Evolutionary conservation across 1,284 basidiomycete genomes (phyloP).

Genomic region (Trichosporon sp.): DNA sequence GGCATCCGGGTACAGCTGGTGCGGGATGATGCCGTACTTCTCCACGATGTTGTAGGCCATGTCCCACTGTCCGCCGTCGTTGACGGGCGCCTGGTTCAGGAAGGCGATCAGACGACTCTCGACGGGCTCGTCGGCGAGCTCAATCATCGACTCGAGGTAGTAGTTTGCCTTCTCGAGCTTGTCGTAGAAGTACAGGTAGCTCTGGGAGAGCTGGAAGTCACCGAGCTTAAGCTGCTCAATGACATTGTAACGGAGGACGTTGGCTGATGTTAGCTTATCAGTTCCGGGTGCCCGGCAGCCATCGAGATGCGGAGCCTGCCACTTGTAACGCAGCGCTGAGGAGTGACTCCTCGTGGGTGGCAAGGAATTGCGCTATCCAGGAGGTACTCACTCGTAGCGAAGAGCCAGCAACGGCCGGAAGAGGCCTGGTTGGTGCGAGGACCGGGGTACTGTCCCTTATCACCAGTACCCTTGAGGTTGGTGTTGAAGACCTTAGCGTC

Average conservation of each 20-base stretch:
- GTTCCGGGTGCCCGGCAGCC: no score
- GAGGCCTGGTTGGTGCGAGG: conserved; percentile 83
- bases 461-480: conserved; percentile 55
- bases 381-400: conserved; percentile 62
- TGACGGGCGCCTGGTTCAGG: conserved; percentile 70
- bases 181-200: conserved; percentile 87
- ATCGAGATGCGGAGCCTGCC: conserved; percentile 16
- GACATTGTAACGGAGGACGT: conserved; percentile 74
- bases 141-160: conserved; percentile 77
- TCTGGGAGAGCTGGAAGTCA: conserved; percentile 83
- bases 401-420: conserved; percentile 86
- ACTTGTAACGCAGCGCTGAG: background rate
- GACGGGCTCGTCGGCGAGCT: conserved; percentile 71
- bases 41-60: conserved; percentile 81
- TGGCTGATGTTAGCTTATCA: conserved; percentile 47
- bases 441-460: conserved; percentile 49
- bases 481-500: conserved; percentile 81
- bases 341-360: background rate
- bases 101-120: conserved; percentile 76
- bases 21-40: conserved; percentile 78
- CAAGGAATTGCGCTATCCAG: background rate
- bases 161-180: conserved; percentile 94
- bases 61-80: conserved; percentile 92
- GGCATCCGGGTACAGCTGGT: conserved; percentile 77
- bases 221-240: conserved; percentile 78